phyloP scores from a whole-genome alignment of 1,284 basidiomycete genomes.

The Waitea zeae region DNA sequence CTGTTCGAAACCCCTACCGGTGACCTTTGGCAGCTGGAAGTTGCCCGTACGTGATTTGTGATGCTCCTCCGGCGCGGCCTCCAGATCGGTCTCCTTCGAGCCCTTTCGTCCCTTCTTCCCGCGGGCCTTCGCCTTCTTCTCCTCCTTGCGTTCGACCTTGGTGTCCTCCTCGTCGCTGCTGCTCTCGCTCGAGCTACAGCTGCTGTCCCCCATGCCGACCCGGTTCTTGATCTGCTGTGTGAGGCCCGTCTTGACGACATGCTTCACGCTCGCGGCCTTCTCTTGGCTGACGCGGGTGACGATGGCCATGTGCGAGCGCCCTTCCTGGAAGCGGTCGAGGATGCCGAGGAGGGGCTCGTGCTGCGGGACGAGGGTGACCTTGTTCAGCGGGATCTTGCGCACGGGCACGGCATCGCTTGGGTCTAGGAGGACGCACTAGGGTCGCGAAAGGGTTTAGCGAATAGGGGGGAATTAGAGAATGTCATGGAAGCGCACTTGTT shows the following conservation, averaged over 20 bases:
- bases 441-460: not conserved
- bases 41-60: conserved; percentile 20
- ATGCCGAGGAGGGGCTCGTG: conserved; percentile 80
- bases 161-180: conserved; percentile 21
- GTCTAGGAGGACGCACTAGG: conserved; percentile 69
- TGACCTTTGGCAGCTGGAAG: conserved; percentile 18
- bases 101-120: conserved; percentile 4
- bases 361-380: conserved; percentile 70
- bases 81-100: conserved; percentile 16
- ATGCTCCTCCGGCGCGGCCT: conserved; percentile 14
- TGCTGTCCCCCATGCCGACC: conserved; percentile 54
- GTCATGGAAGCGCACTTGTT: conserved; percentile 26
- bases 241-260: conserved; percentile 52
- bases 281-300: conserved; percentile 41
- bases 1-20: conserved; percentile 45
- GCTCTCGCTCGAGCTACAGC: conserved; percentile 28
- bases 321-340: conserved; percentile 83
- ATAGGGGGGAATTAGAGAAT: not conserved
- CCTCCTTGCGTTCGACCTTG: conserved; percentile 15
- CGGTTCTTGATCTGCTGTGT: conserved; percentile 47
- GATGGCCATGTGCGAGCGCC: conserved; percentile 83
- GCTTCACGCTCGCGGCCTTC: conserved; percentile 45
- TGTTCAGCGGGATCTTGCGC: conserved; percentile 67
- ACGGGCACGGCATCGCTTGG: conserved; percentile 74
- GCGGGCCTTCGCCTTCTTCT: conserved; percentile 9